Conservation (phyloP, 805 yeast genomes). For the Hyphopichia homilentoma region DNA sequence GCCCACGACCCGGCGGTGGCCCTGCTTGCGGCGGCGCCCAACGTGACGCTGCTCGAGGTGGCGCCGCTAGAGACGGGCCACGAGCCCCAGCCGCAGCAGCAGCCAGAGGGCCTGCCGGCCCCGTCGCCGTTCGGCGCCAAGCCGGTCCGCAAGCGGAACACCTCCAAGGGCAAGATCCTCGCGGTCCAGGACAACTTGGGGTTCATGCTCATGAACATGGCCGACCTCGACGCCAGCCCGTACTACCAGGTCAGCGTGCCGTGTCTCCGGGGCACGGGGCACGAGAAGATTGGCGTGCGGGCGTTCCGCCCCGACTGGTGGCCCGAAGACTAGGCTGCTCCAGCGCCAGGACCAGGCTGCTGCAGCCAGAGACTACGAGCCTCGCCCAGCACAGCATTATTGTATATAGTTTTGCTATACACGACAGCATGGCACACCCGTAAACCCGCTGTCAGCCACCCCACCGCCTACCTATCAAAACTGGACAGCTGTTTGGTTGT, state of each 20-base stretch:
- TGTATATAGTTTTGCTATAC: too few relatives aligned
- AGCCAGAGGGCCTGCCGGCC: conserved; percentile 10
- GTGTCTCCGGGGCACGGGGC: conserved; percentile 14
- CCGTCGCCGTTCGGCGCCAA: conserved; percentile 37
- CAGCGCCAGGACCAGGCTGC: too few relatives aligned
- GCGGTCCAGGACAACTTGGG: conserved; percentile 59
- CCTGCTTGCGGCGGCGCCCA: conserved; percentile 12
- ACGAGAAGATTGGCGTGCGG: conserved; percentile 39
- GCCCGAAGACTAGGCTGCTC: conserved; percentile 43
- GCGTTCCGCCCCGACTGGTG: conserved; percentile 73
- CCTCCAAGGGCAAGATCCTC: conserved; percentile 59
- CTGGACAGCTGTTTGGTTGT: too few relatives aligned
- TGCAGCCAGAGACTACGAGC: too few relatives aligned
- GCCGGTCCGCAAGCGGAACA: conserved; percentile 28
- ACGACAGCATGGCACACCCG: too few relatives aligned
- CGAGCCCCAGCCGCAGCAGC: conserved; percentile 4
- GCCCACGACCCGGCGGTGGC: conserved; percentile 14
- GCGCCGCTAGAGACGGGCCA: conserved; percentile 12
- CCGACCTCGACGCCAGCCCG: conserved; percentile 43
- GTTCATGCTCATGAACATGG: conserved; percentile 52
- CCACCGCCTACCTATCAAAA: too few relatives aligned
- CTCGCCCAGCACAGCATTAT: too few relatives aligned
- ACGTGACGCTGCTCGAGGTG: conserved; percentile 12
- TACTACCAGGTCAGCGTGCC: conserved; percentile 27
- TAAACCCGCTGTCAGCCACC: too few relatives aligned